These are phyloP conservation scores for Debaryomycetaceae sp. DNA, from an alignment of 1,139 yeast species.

Conservation along the genomic window DNA sequence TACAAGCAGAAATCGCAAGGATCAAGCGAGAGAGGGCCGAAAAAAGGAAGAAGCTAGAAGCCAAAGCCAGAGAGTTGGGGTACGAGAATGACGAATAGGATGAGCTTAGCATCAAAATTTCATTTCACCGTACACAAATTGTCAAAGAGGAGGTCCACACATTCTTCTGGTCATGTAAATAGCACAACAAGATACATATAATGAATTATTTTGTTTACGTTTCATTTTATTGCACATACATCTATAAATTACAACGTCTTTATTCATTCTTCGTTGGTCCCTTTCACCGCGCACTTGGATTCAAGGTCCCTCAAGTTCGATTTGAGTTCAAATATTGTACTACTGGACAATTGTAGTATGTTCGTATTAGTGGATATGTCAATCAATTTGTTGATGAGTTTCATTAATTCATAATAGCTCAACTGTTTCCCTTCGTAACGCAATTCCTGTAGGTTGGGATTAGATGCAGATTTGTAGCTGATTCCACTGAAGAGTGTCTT, in stretches of 20 bases:
- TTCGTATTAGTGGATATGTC: constrained; percentile 18
- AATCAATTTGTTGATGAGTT: constrained; percentile 18
- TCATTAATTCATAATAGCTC: constrained; percentile 15
- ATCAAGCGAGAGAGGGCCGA: constrained; percentile 73
- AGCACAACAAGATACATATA: not conserved
- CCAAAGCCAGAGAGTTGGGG: constrained; percentile 66
- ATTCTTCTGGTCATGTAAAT: not conserved
- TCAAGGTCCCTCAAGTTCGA: constrained; percentile 19
- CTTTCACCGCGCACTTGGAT: constrained; percentile 5
- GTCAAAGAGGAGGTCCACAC: too few species aligned
- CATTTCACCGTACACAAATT: too few species aligned
- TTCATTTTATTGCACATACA: not conserved
- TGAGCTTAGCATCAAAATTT: not conserved
- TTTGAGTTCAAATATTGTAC: constrained; percentile 27
- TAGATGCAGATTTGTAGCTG: constrained; percentile 11
- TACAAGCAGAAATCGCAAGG: constrained; percentile 85
- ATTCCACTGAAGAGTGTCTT: constrained; percentile 11
- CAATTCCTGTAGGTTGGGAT: constrained; percentile 4
- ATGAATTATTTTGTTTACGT: not conserved
- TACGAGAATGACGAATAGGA: constrained; percentile 27
- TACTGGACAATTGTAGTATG: constrained; percentile 18
- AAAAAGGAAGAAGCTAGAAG: constrained; percentile 71
- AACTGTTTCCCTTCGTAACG: constrained; percentile 4
- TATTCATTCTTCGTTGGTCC: not conserved
- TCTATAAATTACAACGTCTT: not conserved